Evolutionary conservation across 371 early-diverging fungal genomes (phyloP).

Genomic region (Mortierella sp.): DNA sequence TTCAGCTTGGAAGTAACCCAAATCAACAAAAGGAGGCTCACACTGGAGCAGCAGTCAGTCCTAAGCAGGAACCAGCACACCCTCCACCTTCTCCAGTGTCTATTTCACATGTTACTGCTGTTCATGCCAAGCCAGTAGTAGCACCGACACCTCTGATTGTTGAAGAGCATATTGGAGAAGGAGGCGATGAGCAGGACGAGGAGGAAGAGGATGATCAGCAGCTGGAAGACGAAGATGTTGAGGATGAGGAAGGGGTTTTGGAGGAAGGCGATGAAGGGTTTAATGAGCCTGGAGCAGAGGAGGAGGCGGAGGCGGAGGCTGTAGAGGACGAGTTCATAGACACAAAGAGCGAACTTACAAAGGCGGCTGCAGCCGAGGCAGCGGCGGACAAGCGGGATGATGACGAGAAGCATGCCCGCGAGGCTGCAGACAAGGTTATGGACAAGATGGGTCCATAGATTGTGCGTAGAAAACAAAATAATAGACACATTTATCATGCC

Average conservation of each 20-base stretch:
- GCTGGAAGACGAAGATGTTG: slow-evolving; percentile 20
- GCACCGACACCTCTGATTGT: not conserved
- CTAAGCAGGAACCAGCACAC: not conserved
- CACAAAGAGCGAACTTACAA: not conserved
- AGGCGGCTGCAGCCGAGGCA: not conserved
- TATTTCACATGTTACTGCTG: not conserved
- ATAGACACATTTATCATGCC: slow-evolving; percentile 1
- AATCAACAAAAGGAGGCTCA: not conserved
- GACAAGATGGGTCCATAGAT: no score
- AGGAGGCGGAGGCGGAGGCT: slow-evolving; percentile 11
- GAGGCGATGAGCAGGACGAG: slow-evolving; percentile 17
- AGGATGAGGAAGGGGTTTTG: slow-evolving; percentile 13
- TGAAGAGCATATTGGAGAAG: slow-evolving; percentile 19
- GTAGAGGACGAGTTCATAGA: slow-evolving; percentile 9
- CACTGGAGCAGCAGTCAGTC: not conserved
- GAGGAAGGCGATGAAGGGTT: slow-evolving; percentile 12
- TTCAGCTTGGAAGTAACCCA: not conserved
- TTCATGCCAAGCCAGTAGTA: not conserved
- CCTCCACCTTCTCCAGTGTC: not conserved
- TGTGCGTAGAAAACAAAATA: not conserved
- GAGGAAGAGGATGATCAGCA: slow-evolving; percentile 17
- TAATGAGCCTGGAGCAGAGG: slow-evolving; percentile 12
- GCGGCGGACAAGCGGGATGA: slow-evolving; percentile 1
- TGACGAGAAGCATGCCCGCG: not conserved
- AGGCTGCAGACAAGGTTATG: not conserved